phyloP scores from a whole-genome alignment of 257 asterid genomes.

The Solanum commersonii region DNA sequence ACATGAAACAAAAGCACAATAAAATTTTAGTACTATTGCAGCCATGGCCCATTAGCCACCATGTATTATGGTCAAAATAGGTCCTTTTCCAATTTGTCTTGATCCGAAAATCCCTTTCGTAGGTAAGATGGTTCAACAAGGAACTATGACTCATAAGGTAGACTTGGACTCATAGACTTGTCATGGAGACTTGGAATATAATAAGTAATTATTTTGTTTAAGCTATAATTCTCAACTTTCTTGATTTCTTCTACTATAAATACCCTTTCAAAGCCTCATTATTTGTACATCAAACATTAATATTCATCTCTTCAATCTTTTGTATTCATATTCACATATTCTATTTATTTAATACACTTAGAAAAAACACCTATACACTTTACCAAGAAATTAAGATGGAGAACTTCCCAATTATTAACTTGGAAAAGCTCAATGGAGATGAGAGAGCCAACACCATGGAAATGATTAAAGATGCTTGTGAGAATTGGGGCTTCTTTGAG shows the following conservation, averaged over 20 bases:
- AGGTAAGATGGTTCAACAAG: constrained; percentile 5
- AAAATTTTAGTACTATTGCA: background rate
- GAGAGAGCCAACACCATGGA: constrained; percentile 7
- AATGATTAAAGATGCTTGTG: constrained; percentile 9
- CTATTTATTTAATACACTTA: background rate
- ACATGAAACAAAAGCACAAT: background rate
- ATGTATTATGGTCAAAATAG: background rate
- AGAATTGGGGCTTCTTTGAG: constrained; percentile 24
- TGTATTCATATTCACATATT: background rate
- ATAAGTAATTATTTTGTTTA: background rate
- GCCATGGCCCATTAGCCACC: background rate
- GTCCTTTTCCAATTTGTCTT: background rate
- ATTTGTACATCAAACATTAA: background rate
- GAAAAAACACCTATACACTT: background rate
- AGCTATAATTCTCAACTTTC: background rate
- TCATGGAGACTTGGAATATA: background rate
- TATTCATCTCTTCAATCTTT: background rate
- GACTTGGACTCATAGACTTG: background rate
- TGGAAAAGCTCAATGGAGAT: constrained; percentile 7
- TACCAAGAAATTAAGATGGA: background rate
- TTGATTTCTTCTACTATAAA: constrained; percentile 1
- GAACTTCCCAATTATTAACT: constrained; percentile 9
- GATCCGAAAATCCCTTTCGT: background rate
- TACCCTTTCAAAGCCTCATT: background rate
- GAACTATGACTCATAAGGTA: background rate